Evolutionary conservation across 2,329 filamentous ascomycete species (phyloP).

Genomic region (Verticillium tricorpus): DNA sequence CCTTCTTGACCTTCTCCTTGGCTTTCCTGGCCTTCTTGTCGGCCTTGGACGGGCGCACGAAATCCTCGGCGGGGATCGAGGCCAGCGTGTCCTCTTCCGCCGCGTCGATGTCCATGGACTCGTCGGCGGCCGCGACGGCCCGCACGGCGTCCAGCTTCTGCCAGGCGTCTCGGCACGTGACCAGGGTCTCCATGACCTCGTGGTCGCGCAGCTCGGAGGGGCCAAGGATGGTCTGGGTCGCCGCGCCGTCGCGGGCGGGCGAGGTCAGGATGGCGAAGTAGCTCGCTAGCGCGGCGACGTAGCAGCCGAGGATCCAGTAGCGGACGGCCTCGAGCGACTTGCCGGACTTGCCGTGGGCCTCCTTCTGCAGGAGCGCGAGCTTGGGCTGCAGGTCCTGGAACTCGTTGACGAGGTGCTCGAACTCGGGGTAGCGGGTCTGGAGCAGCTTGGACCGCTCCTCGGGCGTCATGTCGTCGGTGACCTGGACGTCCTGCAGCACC

Average conservation of each 20-base stretch:
- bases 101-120: slow-evolving; percentile 25
- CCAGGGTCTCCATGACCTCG: slow-evolving; percentile 79
- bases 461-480: slow-evolving; percentile 72
- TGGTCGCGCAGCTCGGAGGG: slow-evolving; percentile 83
- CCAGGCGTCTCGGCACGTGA: slow-evolving; percentile 81
- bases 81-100: slow-evolving; percentile 24
- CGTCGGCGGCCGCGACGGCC: slow-evolving; percentile 30
- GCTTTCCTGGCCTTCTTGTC: slow-evolving; percentile 35
- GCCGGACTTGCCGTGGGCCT: slow-evolving; percentile 46
- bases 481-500: slow-evolving; percentile 76
- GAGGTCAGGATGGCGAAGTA: slow-evolving; percentile 95
- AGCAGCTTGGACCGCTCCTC: slow-evolving; percentile 74
- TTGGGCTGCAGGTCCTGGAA: slow-evolving; percentile 67
- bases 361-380: slow-evolving; percentile 53
- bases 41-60: slow-evolving; percentile 17
- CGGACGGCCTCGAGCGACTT: slow-evolving; percentile 63
- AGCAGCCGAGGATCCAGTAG: slow-evolving; percentile 76
- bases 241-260: slow-evolving; percentile 56
- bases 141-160: slow-evolving; percentile 64
- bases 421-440: slow-evolving; percentile 82
- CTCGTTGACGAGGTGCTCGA: slow-evolving; percentile 79
- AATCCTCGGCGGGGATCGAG: slow-evolving; percentile 18
- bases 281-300: slow-evolving; percentile 81
- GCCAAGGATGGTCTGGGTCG: slow-evolving; percentile 56
- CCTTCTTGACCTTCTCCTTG: slow-evolving; percentile 33